Base-by-base conservation (phyloP, 2,329 filamentous ascomycete genomes). In the Fusarium foetens region DNA sequence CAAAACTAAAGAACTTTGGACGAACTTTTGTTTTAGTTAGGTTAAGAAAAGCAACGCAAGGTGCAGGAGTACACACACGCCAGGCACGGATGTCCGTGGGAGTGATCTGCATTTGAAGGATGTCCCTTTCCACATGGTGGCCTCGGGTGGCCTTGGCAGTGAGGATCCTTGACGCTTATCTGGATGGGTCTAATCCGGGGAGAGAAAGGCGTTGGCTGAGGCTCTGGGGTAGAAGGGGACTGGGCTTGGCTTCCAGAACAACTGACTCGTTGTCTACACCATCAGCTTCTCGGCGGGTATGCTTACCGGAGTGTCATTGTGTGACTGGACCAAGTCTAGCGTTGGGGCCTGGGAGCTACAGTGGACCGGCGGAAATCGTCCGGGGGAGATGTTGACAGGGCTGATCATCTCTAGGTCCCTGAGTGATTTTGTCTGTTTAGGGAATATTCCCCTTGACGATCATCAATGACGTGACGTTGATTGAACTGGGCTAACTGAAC, bases 101-200 rank as follows among this genome's bases (percentile, higher is more conserved):
- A 52, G 59, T 70, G 58, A 72, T 71, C 66, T 72, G 59, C 69
- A 70, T 71, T 71, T 71, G 69, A 65, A 72, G 51, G 33, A 25
- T 36, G n/a, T 39, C 27, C 27, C 21, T 36, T 52, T 42, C n/a
- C 63, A 59, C 46, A 33, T 66, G 29, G 53, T 23, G 27, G 27
- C 27, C 27, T 27, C 27, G 27, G 27, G 27, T 8, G 27, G 13
- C 17, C 25, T 11, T n/a, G 46, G 1, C 14, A 6, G 21, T 31
- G 33, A 67, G 36, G 19, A 45, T 42, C 46, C 49, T 57, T 25
- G 49, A n/a, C 11, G 17, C 35, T 54, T 45, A 55, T 68, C 55
- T 27, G 39, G 46, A 51, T 17, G 49, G 66, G 58, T 35, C 29
- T 39, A 25, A 55, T 63, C 63, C 41, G 55, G 65, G 63, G 63